These are phyloP conservation scores for Fonticula alba DNA, from an alignment of 78 protist genomes.

Conservation along the genomic window DNA sequence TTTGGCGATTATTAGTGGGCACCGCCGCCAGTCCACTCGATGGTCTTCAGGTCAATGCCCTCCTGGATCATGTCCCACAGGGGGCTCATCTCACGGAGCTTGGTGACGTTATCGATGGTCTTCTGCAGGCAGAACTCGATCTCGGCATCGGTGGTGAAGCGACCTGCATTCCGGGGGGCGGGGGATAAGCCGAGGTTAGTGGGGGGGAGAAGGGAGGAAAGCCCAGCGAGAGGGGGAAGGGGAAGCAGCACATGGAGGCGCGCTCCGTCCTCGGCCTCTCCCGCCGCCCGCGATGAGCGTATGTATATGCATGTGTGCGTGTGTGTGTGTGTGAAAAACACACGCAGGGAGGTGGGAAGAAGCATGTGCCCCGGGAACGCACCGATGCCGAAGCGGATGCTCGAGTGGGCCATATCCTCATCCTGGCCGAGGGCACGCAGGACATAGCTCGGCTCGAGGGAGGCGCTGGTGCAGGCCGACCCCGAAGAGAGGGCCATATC, in stretches of 20 bases:
- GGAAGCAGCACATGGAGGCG: too few relatives aligned
- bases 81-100: slow-evolving; percentile 84
- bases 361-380: too few relatives aligned
- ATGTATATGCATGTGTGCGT: too few relatives aligned
- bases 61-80: slow-evolving; percentile 90
- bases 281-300: too few relatives aligned
- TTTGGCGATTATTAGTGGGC: too few relatives aligned
- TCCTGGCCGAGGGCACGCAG: slow-evolving; percentile 38
- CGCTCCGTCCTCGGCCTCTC: too few relatives aligned
- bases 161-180: neutral
- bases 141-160: slow-evolving; percentile 61
- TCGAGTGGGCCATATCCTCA: slow-evolving; percentile 86
- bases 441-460: slow-evolving; percentile 92
- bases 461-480: slow-evolving; percentile 88
- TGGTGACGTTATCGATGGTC: slow-evolving; percentile 32
- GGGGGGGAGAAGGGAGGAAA: too few relatives aligned
- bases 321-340: too few relatives aligned
- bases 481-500: slow-evolving; percentile 75
- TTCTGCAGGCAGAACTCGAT: slow-evolving; percentile 46
- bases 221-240: too few relatives aligned
- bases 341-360: neutral
- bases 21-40: slow-evolving; percentile 66
- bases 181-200: neutral
- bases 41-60: slow-evolving; percentile 72
- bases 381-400: slow-evolving; percentile 87